phyloP scores from a whole-genome alignment of 345 rosid genomes.

The Eucalyptus coolabah region DNA sequence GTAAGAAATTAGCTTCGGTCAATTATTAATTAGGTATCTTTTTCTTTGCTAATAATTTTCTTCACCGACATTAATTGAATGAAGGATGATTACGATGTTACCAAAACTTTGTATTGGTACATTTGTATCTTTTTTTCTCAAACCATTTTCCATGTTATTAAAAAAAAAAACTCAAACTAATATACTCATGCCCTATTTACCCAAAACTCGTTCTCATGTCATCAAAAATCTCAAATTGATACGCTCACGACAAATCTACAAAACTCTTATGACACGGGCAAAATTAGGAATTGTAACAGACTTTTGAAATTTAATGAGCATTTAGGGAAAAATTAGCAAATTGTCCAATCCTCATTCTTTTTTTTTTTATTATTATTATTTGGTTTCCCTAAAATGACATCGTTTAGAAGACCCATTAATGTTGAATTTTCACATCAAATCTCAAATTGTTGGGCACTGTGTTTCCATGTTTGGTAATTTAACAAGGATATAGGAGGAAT shows the following conservation, averaged over 20 bases:
- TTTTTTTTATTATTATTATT: neutral
- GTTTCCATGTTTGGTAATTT: neutral
- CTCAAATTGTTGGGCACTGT: neutral
- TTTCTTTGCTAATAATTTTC: no score
- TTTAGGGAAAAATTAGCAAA: neutral
- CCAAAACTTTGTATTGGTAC: neutral
- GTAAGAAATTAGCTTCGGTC: neutral
- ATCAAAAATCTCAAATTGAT: neutral
- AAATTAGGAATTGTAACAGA: neutral
- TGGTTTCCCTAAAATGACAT: neutral
- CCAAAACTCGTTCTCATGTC: rapidly evolving
- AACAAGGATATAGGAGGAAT: neutral
- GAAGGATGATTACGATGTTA: neutral
- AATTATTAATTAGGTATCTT: neutral
- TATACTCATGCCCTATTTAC: no score
- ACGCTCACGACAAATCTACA: neutral
- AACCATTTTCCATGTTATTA: neutral
- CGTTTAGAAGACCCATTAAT: neutral
- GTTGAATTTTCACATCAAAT: neutral
- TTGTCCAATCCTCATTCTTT: neutral
- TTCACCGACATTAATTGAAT: neutral
- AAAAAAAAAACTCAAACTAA: neutral
- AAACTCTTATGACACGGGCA: neutral
- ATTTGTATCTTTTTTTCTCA: rapidly evolving
- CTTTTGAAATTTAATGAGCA: neutral